Base-by-base conservation (phyloP, 2,329 filamentous ascomycete genomes). In the Trichoderma atrobrunneum region DNA sequence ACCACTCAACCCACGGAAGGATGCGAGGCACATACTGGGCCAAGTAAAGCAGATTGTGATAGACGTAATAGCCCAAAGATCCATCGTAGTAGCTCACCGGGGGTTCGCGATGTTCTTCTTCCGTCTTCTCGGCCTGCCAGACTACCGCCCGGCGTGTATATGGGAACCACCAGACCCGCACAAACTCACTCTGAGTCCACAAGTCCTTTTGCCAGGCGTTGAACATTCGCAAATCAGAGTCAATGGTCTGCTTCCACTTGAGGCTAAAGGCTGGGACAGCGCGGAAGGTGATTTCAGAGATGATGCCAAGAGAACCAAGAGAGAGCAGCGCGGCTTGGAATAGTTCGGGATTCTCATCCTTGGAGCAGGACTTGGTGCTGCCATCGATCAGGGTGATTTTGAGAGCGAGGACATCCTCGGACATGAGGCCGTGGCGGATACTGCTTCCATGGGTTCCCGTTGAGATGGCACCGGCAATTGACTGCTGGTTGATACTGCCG, bases 101-200 rank as follows among this genome's bases (percentile, higher is more conserved):
- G 2, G 92, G 90, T 7, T 88, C 83, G 18, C 84, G 83, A 54
- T 87, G 82, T 0, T 89, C 85, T 71, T 91, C 88, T 10, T 89
- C 84, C 1, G 93, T 94, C 80, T 92, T 92, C 62, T 94, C 88
- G n/a, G 94, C 96, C 54, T 89, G 89, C 96, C 96, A 99, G 60
- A 97, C 88, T 62, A 98, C 93, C 0, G 93, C 94, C 60, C 93
- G 89, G 71, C 93, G 89, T 79, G 93, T 94, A 83, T 98, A 97
- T 0, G 96, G 96, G 79, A 97, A 91, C 96, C 96, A 99, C 95
- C 96, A 99, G 32, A 98, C 94, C 32, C 96, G 89, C 30, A 97
- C 93, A 78, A 95, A 99, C 81, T 98, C 94, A 73, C 91, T 89
- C 73, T 90, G 88, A 1, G 89, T 93, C 95, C 96, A 98, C 16